Base-by-base conservation (phyloP, 306 rosid genomes). In the Vachellia collinsii region DNA sequence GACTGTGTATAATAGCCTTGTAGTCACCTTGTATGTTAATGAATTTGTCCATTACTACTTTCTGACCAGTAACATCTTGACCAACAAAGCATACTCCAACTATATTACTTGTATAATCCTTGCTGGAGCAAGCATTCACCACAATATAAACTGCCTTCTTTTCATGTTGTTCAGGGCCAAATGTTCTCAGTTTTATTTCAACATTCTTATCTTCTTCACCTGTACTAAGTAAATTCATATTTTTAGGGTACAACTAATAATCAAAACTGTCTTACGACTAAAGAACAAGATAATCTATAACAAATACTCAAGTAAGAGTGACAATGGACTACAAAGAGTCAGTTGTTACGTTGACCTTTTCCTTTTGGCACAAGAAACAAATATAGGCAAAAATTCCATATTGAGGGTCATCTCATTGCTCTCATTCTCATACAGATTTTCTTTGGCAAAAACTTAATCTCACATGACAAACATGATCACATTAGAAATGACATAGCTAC, bases 11-110 rank as follows among this genome's bases (percentile, higher is more conserved):
- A 80, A 96, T 96, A 75, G 98, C 97, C 89, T 92, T 93, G 84
- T 96, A 93, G 82, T 96, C 99, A 46, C 99, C 93, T 87, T 96
- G 99, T 83, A 96, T 93, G 93, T 92, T 81, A 48, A 96, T 86
- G 83, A 93, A 96, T 77, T 96, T 93, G 92, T 96, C 99, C 99
- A 93, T 96, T 50, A 96, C 95, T 81, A 93, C 83, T 86, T 92
- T 96, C 73, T 96, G 99, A 84, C 89, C 89, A 51, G 99, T 96
- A 77, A 96, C 91, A 77, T 96, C 99, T 83, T 96, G 99, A 85
- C 99, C 99, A 73, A 96, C 97, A 87, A 96, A 96, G 91, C 99
- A 96, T 81, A 91, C 97, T 82, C 99, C 99, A 51, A 96, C 97
- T 51, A 96, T 88, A 80, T 86, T 89, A 84, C 88, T 87, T 37